A percentile compares a stretch with the other conserved stretches of the same genome.
These are phyloP conservation scores for Dicorynia guianensis DNA, from an alignment of 306 rosid species.

Conservation along the genomic window DNA sequence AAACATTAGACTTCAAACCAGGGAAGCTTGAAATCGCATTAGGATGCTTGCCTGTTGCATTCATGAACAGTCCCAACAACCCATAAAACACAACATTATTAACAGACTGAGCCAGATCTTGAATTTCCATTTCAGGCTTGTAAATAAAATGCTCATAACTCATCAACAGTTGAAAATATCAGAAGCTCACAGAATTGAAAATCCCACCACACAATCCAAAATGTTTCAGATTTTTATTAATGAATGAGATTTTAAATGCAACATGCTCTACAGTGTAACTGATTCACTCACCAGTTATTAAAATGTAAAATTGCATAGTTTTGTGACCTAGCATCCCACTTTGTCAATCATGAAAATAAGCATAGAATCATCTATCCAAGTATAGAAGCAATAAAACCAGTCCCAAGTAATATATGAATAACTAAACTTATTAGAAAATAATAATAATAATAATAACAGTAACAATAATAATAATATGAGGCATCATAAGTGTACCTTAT, in stretches of 20 bases:
- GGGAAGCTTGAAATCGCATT: too few species aligned
- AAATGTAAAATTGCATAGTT: neutral
- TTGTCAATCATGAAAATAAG: too few species aligned
- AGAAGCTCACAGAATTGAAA: neutral
- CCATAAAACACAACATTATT: too few species aligned
- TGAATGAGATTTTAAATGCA: neutral
- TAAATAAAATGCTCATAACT: too few species aligned
- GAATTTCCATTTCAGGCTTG: neutral
- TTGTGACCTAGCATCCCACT: neutral
- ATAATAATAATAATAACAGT: neutral
- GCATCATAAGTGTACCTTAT: slow-evolving; percentile 69
- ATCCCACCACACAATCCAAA: neutral
- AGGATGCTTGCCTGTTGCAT: too few species aligned
- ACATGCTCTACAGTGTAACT: neutral
- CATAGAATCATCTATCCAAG: neutral
- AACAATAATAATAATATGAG: neutral
- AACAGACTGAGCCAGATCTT: neutral
- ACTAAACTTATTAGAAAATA: neutral
- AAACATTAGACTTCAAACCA: too few species aligned
- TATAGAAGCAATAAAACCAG: slow-evolving; percentile 1
- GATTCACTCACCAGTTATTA: neutral
- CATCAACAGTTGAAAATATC: neutral
- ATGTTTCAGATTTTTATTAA: neutral
- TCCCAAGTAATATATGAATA: neutral
- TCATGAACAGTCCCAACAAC: too few species aligned